Percentiles rank a stretch among this genome's conserved stretches.
Conservation (phyloP, 805 yeast species). For the Candida yuanshanica region DNA sequence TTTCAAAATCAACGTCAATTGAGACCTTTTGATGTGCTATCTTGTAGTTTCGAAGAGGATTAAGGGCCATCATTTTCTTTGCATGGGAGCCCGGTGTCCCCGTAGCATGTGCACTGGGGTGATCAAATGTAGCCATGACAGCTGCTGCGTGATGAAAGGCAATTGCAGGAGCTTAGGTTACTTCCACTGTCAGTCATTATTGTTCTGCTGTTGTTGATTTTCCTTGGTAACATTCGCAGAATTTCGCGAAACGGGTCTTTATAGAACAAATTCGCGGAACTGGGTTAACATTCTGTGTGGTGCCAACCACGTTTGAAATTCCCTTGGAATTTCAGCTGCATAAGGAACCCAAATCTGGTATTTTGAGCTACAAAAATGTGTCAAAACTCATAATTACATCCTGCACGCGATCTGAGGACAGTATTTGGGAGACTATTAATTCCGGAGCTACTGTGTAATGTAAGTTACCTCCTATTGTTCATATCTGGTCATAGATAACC, state of each 20-base stretch:
- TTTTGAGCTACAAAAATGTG: neutral
- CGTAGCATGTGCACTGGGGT: conserved; percentile 1
- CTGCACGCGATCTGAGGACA: neutral
- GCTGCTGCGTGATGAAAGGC: no score
- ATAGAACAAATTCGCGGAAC: neutral
- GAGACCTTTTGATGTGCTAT: conserved; percentile 82
- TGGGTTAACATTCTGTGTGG: no score
- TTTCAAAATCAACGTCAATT: conserved; percentile 73
- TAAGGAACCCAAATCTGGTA: conserved; percentile 1
- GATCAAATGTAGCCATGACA: neutral
- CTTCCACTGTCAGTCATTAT: neutral
- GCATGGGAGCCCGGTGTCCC: conserved; percentile 13
- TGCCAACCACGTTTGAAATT: conserved; percentile 3
- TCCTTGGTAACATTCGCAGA: neutral
- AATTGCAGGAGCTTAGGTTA: neutral
- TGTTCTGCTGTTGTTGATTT: neutral
- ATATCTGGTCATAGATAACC: no score
- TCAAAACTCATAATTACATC: neutral
- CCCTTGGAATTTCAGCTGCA: conserved; percentile 7
- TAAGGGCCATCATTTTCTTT: conserved; percentile 2
- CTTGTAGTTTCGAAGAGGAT: conserved; percentile 36
- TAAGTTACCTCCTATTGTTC: no score
- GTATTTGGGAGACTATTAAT: neutral
- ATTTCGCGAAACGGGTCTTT: neutral
- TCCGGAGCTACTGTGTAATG: no score